These are phyloP conservation scores for Zymoseptoria brevis DNA, from an alignment of 2,329 filamentous ascomycete genomes.

Conservation along the genomic window DNA sequence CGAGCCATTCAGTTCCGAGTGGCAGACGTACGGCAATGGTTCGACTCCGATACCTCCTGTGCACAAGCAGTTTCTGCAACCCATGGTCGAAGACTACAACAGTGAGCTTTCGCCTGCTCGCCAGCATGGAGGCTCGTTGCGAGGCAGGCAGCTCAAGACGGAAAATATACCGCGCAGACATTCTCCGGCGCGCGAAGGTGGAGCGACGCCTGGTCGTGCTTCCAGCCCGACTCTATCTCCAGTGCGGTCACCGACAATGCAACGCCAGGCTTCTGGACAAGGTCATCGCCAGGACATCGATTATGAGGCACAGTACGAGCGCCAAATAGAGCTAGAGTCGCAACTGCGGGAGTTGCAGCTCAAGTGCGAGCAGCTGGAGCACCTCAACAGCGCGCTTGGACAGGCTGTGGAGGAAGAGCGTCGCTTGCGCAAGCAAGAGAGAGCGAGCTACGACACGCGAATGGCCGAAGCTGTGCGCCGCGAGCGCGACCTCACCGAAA, in stretches of 20 bases:
- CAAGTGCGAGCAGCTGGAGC: constrained; percentile 22
- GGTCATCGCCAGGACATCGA: constrained; percentile 9
- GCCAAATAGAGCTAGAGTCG: constrained; percentile 11
- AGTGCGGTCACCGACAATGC: constrained; percentile 18
- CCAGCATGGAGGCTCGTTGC: constrained; percentile 2
- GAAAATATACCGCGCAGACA: background rate
- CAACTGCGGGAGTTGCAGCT: constrained; percentile 19
- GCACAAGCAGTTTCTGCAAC: constrained; percentile 26
- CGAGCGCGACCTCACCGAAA: constrained; percentile 17
- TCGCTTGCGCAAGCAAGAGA: constrained; percentile 16
- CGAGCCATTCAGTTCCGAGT: constrained; percentile 23
- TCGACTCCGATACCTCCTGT: constrained; percentile 21
- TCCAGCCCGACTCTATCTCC: constrained; percentile 27
- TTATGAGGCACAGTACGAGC: background rate
- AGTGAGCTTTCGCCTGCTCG: constrained; percentile 27
- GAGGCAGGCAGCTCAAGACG: constrained; percentile 4
- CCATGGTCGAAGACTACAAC: constrained; percentile 30
- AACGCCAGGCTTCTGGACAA: constrained; percentile 7
- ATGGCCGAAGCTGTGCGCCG: constrained; percentile 15
- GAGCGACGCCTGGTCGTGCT: constrained; percentile 19
- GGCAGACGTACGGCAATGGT: constrained; percentile 23
- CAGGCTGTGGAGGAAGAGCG: constrained; percentile 22
- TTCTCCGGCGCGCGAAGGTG: constrained; percentile 5
- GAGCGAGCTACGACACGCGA: constrained; percentile 11
- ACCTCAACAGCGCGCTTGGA: constrained; percentile 20